Conservation (phyloP, 306 rosid species). For the Sesbania bispinosa region DNA sequence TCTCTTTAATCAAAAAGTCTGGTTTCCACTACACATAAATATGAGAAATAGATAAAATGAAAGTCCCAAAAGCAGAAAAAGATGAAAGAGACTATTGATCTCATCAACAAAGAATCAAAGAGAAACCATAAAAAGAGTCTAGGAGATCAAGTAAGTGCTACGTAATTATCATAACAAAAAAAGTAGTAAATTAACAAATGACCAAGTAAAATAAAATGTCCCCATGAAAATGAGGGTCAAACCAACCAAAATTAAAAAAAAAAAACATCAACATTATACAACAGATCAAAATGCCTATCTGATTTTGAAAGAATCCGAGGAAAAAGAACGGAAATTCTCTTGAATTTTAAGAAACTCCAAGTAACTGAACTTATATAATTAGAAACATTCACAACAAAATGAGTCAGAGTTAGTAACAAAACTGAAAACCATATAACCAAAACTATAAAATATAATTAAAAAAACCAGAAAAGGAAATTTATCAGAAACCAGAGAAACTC, state of each 20-base stretch:
- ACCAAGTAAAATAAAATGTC: neutral
- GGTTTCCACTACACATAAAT: conserved; percentile 57
- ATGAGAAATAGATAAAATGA: conserved; percentile 43
- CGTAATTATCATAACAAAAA: conserved; percentile 31
- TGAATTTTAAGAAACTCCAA: conserved; percentile 1
- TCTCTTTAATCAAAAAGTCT: too few relatives aligned
- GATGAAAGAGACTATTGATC: conserved; percentile 60
- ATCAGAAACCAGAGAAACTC: neutral
- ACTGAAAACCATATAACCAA: neutral
- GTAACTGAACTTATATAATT: neutral
- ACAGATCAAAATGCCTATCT: too few relatives aligned
- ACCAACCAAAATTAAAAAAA: too few relatives aligned
- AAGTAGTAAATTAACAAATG: neutral
- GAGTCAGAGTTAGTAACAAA: neutral
- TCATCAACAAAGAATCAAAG: conserved; percentile 54
- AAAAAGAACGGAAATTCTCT: neutral
- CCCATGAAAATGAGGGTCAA: conserved; percentile 16
- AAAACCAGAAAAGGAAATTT: neutral
- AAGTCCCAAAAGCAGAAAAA: conserved; percentile 61
- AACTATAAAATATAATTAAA: neutral
- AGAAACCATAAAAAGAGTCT: conserved; percentile 2
- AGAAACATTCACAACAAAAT: too few relatives aligned
- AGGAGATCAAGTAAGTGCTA: conserved; percentile 29
- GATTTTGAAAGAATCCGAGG: too few relatives aligned
- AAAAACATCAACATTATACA: neutral